These are phyloP conservation scores for Oryza glaberrima DNA, from an alignment of 176 grass and related monocot species.

Conservation along the genomic window DNA sequence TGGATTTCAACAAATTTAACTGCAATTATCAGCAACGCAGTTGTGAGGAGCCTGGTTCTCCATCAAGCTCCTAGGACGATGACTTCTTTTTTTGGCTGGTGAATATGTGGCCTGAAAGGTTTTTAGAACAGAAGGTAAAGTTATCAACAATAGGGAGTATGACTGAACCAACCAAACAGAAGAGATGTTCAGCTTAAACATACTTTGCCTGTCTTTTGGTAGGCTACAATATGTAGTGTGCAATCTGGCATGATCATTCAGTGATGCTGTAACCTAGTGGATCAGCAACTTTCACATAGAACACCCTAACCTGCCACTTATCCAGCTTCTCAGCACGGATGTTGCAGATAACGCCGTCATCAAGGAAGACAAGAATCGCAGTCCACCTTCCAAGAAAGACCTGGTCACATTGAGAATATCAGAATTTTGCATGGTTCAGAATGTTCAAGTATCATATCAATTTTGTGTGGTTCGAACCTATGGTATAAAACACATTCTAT, in stretches of 20 bases:
- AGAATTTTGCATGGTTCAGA: too few species aligned
- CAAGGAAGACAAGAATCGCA: too few species aligned
- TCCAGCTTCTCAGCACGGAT: too few species aligned
- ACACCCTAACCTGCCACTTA: too few species aligned
- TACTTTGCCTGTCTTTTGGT: neutral
- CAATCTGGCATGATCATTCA: neutral
- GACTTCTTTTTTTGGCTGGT: constrained; percentile 28
- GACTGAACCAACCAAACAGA: neutral
- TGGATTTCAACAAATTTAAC: constrained; percentile 2
- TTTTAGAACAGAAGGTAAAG: constrained; percentile 5
- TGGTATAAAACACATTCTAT: too few species aligned
- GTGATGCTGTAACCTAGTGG: neutral
- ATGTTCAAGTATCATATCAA: too few species aligned
- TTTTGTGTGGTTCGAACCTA: too few species aligned
- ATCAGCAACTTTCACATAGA: neutral
- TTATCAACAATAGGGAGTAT: neutral
- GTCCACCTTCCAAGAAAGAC: too few species aligned
- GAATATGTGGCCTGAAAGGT: constrained; percentile 45
- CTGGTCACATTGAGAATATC: too few species aligned
- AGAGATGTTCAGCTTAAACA: neutral
- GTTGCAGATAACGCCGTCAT: too few species aligned
- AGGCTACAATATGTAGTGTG: neutral
- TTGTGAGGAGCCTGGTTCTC: constrained; percentile 25
- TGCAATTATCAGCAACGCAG: constrained; percentile 20
- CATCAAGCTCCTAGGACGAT: constrained; percentile 23